Evolutionary conservation across 2,329 filamentous ascomycete species (phyloP).

Genomic region (Fusarium acutatum): DNA sequence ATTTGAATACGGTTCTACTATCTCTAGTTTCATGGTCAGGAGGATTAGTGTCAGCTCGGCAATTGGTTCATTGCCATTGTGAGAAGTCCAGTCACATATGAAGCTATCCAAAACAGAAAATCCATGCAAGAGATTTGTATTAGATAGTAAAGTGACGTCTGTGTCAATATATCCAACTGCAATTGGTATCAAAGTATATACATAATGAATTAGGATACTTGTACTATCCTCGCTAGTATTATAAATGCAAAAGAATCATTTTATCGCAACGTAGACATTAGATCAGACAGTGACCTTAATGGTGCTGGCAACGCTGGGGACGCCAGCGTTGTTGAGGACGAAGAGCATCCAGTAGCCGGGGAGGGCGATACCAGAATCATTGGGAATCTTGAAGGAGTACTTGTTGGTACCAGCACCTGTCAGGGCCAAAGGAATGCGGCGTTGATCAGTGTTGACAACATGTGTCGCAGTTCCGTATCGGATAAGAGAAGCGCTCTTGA

Average conservation of each 20-base stretch:
- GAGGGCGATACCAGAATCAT: constrained; percentile 27
- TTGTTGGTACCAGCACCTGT: constrained; percentile 14
- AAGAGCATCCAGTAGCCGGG: constrained; percentile 38
- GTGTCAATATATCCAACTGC: background rate
- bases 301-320: constrained; percentile 30
- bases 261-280: background rate
- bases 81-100: background rate
- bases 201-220: background rate
- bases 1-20: background rate
- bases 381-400: constrained; percentile 25
- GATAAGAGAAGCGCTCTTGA: constrained; percentile 25
- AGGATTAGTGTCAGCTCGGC: background rate
- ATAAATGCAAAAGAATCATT: background rate
- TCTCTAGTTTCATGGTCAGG: background rate
- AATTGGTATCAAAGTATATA: constrained; percentile 10
- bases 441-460: constrained; percentile 34
- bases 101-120: background rate
- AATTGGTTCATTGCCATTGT: background rate
- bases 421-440: constrained; percentile 25
- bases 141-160: background rate
- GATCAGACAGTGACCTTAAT: constrained; percentile 23
- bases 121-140: background rate
- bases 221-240: background rate
- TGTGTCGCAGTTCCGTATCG: constrained; percentile 34
- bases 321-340: constrained; percentile 25